These are phyloP conservation scores for Apium graveolens DNA, from an alignment of 129 eudicot genomes.

Conservation along the genomic window DNA sequence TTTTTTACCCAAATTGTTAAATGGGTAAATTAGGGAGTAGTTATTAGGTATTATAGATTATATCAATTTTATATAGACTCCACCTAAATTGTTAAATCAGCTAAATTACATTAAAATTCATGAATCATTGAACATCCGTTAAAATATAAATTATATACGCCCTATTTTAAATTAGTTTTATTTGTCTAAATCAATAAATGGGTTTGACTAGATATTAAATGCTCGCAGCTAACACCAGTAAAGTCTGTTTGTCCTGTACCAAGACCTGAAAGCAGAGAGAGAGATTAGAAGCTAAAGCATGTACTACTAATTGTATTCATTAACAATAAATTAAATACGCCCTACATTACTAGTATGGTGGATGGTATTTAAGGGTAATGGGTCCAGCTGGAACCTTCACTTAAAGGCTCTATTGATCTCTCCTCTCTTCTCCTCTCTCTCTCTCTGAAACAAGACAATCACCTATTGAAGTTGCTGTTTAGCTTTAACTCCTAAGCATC, in stretches of 20 bases:
- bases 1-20: too few species aligned
- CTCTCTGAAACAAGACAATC: conserved; percentile 14
- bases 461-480: conserved; percentile 32
- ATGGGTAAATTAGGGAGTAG: too few species aligned
- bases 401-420: conserved; percentile 8
- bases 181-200: background rate
- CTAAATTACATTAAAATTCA: too few species aligned
- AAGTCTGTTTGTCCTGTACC: background rate
- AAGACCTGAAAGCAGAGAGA: background rate
- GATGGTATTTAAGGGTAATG: conserved; percentile 22
- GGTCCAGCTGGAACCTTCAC: conserved; percentile 57
- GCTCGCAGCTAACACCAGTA: conserved; percentile 3
- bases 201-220: background rate
- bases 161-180: too few species aligned
- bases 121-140: too few species aligned
- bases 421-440: background rate
- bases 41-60: too few species aligned
- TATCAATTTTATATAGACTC: too few species aligned
- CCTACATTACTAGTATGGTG: background rate
- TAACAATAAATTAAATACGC: background rate
- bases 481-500: conserved; percentile 26
- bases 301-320: background rate
- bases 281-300: background rate
- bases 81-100: too few species aligned
- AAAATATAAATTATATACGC: too few species aligned